Percentiles rank a stretch among this genome's conserved stretches.
These are phyloP conservation scores for Trifolium dubium DNA, from an alignment of 306 rosid species.

Conservation along the genomic window DNA sequence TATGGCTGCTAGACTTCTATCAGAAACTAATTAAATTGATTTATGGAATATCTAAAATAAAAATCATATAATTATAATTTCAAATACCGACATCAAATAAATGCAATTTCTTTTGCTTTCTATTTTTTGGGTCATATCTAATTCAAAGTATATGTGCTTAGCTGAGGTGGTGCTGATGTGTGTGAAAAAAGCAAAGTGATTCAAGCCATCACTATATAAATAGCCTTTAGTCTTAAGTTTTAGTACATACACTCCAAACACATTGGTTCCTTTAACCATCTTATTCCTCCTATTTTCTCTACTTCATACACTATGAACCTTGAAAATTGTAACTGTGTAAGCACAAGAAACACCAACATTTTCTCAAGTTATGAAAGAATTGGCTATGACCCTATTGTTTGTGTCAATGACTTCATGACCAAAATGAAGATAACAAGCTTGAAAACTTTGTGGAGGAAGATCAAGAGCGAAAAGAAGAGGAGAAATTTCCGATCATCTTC, in stretches of 20 bases:
- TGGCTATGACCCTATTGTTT: constrained; percentile 44
- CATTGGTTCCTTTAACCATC: constrained; percentile 39
- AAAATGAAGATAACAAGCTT: constrained; percentile 49
- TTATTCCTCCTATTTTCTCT: constrained; percentile 23
- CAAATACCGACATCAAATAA: not conserved
- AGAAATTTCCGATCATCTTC: constrained; percentile 51
- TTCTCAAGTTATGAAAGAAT: constrained; percentile 44
- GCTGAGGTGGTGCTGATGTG: constrained; percentile 37
- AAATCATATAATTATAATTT: not conserved
- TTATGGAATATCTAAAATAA: too few species aligned
- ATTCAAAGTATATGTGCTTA: constrained; percentile 3
- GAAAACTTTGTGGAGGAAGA: constrained; percentile 68
- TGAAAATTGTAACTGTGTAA: constrained; percentile 41
- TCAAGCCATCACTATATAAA: constrained; percentile 31
- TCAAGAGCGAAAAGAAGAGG: constrained; percentile 62
- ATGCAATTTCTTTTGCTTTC: not conserved
- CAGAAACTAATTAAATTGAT: too few species aligned
- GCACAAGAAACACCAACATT: constrained; percentile 27
- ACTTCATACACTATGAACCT: constrained; percentile 48
- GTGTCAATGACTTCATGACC: constrained; percentile 34
- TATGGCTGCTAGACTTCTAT: too few species aligned
- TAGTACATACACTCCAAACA: constrained; percentile 39
- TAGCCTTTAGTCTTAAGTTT: not conserved
- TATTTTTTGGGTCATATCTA: not conserved
- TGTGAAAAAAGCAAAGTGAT: not conserved